These are phyloP conservation scores for Endocarpon pusillum DNA, from an alignment of 495 filamentous ascomycete genomes.

Conservation along the genomic window DNA sequence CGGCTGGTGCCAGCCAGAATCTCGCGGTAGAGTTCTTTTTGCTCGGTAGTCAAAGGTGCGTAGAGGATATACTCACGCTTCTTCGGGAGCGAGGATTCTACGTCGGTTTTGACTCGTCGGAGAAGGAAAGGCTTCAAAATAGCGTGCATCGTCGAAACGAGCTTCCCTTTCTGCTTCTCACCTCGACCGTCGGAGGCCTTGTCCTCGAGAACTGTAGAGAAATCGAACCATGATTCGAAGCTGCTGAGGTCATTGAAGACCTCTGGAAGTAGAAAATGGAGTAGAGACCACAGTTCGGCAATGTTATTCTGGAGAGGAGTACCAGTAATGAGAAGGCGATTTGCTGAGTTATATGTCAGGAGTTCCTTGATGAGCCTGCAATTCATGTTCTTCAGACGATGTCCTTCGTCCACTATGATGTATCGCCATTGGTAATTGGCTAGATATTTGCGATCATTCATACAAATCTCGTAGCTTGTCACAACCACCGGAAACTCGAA, in stretches of 20 bases:
- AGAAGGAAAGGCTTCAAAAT: constrained; percentile 86
- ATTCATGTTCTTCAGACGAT: constrained; percentile 93
- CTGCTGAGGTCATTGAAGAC: constrained; percentile 80
- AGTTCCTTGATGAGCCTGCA: constrained; percentile 79
- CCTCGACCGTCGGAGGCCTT: constrained; percentile 42
- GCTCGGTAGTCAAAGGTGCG: constrained; percentile 71
- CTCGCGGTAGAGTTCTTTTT: constrained; percentile 79
- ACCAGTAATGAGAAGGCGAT: constrained; percentile 81
- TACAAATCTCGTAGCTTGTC: constrained; percentile 88
- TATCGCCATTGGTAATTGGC: constrained; percentile 82
- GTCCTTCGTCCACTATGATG: constrained; percentile 95
- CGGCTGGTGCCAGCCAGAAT: constrained; percentile 67
- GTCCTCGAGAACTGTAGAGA: constrained; percentile 67
- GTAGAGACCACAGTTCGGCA: constrained; percentile 81
- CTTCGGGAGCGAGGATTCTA: constrained; percentile 74
- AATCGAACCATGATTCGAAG: constrained; percentile 94
- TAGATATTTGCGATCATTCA: constrained; percentile 70
- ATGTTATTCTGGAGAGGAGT: constrained; percentile 95
- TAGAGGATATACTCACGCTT: constrained; percentile 94
- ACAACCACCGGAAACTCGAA: constrained; percentile 75
- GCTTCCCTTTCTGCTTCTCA: constrained; percentile 48
- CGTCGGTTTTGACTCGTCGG: constrained; percentile 79
- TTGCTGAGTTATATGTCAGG: constrained; percentile 73
- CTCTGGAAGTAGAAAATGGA: constrained; percentile 84
- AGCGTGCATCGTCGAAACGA: constrained; percentile 78